A percentile compares a stretch with the other conserved stretches of the same genome.
phyloP scores from a whole-genome alignment of 1,284 basidiomycete species.

The Caloboletus firmus region DNA sequence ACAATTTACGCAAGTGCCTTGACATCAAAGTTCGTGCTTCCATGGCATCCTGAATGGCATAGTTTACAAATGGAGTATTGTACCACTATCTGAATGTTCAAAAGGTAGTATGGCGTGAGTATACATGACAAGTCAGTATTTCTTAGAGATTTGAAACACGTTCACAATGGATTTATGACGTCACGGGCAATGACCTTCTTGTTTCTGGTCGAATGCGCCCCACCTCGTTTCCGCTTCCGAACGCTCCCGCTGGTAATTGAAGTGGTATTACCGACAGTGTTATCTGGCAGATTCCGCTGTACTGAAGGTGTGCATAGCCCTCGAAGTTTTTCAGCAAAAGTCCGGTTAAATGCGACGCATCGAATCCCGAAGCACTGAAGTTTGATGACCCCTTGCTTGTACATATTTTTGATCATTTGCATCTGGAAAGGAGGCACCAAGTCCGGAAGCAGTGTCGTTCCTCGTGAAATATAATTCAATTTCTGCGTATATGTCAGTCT shows the following conservation, averaged over 20 bases:
- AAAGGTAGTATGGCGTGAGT: background rate
- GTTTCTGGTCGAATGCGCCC: background rate
- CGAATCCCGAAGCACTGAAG: slow-evolving; percentile 29
- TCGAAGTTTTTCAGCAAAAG: slow-evolving; percentile 18
- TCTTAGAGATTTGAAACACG: slow-evolving; percentile 4
- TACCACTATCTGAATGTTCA: background rate
- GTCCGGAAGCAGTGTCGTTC: slow-evolving; percentile 26
- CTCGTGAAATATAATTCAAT: slow-evolving; percentile 10
- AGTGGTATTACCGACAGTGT: background rate
- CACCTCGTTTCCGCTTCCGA: slow-evolving; percentile 20
- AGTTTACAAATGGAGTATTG: background rate
- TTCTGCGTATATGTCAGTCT: slow-evolving; percentile 16
- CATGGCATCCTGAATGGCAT: slow-evolving; percentile 8
- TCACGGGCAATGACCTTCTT: slow-evolving; percentile 3
- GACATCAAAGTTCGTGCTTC: slow-evolving; percentile 42
- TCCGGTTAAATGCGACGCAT: slow-evolving; percentile 23
- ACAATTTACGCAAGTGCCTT: slow-evolving; percentile 55
- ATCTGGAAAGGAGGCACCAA: slow-evolving; percentile 28
- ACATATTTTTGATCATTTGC: slow-evolving; percentile 32
- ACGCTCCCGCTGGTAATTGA: background rate
- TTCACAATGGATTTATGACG: background rate
- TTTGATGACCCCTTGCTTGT: slow-evolving; percentile 30
- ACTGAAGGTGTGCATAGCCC: background rate
- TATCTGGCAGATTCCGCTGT: background rate
- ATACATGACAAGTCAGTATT: slow-evolving; percentile 4